Evolutionary conservation across 306 rosid genomes (phyloP).

Genomic region (Citrullus colocynthis): DNA sequence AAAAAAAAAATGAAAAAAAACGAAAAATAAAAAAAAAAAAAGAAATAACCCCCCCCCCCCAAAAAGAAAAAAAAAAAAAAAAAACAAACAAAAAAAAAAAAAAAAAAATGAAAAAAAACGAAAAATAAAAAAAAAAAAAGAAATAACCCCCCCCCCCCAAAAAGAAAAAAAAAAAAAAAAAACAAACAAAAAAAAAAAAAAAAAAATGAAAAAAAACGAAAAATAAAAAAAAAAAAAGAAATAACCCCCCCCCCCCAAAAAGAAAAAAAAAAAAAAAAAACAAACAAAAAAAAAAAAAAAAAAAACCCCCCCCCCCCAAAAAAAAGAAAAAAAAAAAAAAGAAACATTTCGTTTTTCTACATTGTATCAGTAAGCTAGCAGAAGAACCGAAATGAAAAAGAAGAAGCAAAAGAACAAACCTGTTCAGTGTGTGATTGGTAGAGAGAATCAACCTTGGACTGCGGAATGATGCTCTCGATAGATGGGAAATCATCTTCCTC

Average conservation of each 20-base stretch:
- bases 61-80: background rate
- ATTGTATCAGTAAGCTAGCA: background rate
- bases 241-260: background rate
- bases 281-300: too few relatives aligned
- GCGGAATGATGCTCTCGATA: slow-evolving; percentile 79
- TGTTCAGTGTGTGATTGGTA: slow-evolving; percentile 87
- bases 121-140: background rate
- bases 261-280: background rate
- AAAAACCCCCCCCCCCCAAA: too few relatives aligned
- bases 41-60: background rate
- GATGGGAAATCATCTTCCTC: slow-evolving; percentile 94
- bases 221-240: background rate
- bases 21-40: background rate
- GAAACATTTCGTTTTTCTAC: background rate
- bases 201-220: too few relatives aligned
- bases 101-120: too few relatives aligned
- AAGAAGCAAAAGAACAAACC: slow-evolving; percentile 28
- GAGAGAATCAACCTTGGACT: slow-evolving; percentile 75
- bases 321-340: background rate
- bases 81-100: background rate
- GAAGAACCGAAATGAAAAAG: background rate
- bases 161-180: background rate
- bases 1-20: too few relatives aligned
- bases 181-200: background rate
- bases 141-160: background rate